Evolutionary conservation across 768 basidiomycete genomes (phyloP).

Genomic region (Crucibulum laeve): DNA sequence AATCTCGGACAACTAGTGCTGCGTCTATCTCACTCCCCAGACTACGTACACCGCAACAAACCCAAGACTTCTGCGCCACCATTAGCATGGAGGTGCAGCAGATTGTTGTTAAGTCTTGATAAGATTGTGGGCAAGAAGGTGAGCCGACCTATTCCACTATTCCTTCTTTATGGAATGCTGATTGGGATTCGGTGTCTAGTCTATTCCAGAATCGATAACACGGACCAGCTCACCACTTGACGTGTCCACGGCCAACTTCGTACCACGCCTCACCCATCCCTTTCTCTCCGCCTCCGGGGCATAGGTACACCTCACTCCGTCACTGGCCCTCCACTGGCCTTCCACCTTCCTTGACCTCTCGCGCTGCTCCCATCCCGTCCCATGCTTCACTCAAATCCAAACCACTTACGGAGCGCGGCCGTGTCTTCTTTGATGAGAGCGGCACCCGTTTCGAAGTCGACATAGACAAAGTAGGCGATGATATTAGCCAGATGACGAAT

Average conservation of each 20-base stretch:
- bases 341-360: conserved; percentile 12
- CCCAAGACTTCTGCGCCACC: too few species aligned
- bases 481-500: conserved; percentile 71
- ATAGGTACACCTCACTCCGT: conserved; percentile 49
- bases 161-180: too few species aligned
- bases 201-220: conserved; percentile 23
- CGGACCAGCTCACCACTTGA: conserved; percentile 38
- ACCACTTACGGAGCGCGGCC: conserved; percentile 4
- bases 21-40: conserved; percentile 21
- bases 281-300: conserved; percentile 37
- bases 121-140: conserved; percentile 17
- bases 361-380: conserved; percentile 4
- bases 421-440: conserved; percentile 27
- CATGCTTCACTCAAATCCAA: conserved; percentile 15
- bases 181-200: too few species aligned
- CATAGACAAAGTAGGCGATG: conserved; percentile 26
- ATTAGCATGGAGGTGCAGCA: conserved; percentile 71
- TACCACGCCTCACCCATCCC: conserved; percentile 38
- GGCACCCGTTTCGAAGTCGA: conserved; percentile 52
- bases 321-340: too few species aligned
- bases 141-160: conserved; percentile 8
- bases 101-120: conserved; percentile 57
- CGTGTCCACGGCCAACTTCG: conserved; percentile 40
- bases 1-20: conserved; percentile 24
- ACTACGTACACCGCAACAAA: too few species aligned